Base-by-base conservation (phyloP, 495 filamentous ascomycete species). In the Hypoxylon lenormandii region DNA sequence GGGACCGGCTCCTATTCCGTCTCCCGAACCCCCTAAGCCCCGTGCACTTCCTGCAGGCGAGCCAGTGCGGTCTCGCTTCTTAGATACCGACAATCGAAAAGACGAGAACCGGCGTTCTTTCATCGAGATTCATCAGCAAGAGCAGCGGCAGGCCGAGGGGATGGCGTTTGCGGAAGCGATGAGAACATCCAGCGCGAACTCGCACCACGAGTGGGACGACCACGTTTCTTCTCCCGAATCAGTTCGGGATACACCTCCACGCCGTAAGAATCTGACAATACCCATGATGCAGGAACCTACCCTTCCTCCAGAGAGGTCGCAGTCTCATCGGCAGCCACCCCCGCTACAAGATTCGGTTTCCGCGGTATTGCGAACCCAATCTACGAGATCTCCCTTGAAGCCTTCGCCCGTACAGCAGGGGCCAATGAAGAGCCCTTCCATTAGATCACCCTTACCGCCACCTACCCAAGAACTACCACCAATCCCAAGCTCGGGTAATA, bases 141-240 rank as follows among this genome's bases (percentile, higher is more conserved):
- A 89, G 76, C 92, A 93, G 87, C 82, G 89, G 48, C 81, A 84
- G 22, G 90, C 90, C 16, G 91, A 94, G 78, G 91, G 88, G 5
- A 81, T 82, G 64, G 89, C 89, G 12, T 82, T 94, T 64, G 85
- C 89, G 12, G 78, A 86, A 22, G 81, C 80, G 36, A 76, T 79
- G 15, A 76, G 82, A 37, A 73, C 77, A 21, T 75, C 60, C 28
- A 78, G 62, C 51, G 71, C 61, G 11, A 69, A 69, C 23, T 69
- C 64, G 15, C 65, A 66, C 22, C 69, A 64, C 46, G 64, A 76
- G 1, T 72, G 69, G 62, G 72, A 72, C 37, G 68, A 76, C 15
- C 50, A 54, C 16, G 42, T 22, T 7, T 76, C 74, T n/a, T 76
- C 74, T 40, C 72, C 74, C 12, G 74, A 76, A 23, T 67, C 74